Base-by-base conservation (phyloP, 2,329 filamentous ascomycete species). In the Diplodia corticola region DNA sequence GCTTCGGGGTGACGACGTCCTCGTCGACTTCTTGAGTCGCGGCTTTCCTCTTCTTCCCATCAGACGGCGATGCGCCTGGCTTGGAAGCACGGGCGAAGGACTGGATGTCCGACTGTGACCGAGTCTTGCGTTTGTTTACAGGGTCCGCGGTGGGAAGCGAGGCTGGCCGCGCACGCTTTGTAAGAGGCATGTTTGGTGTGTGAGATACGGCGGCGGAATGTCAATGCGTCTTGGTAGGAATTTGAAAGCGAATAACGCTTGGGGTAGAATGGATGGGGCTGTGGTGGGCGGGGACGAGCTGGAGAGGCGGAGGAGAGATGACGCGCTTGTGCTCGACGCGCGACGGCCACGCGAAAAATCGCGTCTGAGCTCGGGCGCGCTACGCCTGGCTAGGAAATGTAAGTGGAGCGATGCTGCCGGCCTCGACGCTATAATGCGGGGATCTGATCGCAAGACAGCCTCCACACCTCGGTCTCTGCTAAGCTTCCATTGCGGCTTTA, bases 11-110 rank as follows among this genome's bases (percentile, higher is more conserved):
- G 33, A 37, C 35, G 1, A n/a, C 24, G 4, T 61, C 64, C 33
- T 61, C 48, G 17, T 53, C 55, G 24, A 7, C 49, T 35, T 63
- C 37, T 44, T 65, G 64, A 3, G 54, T 26, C 2, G 17, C 12
- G 7, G 64, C 64, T 37, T 66, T 66, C 44, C 64, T 61, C 49
- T 66, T 66, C 35, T 66, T 66, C 6, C 55, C 63, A 4, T 53
- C 55, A 5, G 57, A 24, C 6, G 49, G 48, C 22, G 55, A 49
- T 17, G 35, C 24, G 4, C 28, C 30, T 5, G 64, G 44, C 22
- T 66, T 66, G 9, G 55, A 60, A 3, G 37, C 49, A 12, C 64
- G 64, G 24, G 55, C 55, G 55, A 66, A 66, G 26, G 46, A 37
- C 40, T 66, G 55, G 48, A 66, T 66, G 55, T 59, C 55, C n/a